Conservation (phyloP, 169 alveolate genomes). For the Theileria orientalis region DNA sequence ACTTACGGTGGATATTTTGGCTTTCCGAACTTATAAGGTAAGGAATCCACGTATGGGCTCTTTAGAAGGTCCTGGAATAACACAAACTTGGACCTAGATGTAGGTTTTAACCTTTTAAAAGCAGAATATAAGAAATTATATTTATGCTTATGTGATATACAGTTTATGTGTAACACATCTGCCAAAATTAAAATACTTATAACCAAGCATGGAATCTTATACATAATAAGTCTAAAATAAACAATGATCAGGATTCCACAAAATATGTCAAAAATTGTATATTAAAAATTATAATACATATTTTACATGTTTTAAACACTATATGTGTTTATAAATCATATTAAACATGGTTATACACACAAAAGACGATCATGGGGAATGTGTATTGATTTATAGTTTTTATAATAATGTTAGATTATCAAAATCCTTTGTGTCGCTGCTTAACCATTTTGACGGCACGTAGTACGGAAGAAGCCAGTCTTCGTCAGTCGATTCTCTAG, state of each 20-base stretch:
- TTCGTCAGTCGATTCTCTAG: conserved; percentile 31
- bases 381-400: background rate
- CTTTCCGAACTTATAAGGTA: background rate
- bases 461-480: conserved; percentile 64
- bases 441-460: conserved; percentile 63
- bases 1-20: conserved; percentile 56
- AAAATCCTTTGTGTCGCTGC: conserved; percentile 18
- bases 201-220: background rate
- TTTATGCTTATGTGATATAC: background rate
- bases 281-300: too few relatives aligned
- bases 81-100: conserved; percentile 1
- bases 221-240: too few relatives aligned
- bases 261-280: too few relatives aligned
- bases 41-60: background rate
- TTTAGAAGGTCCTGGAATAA: conserved; percentile 16
- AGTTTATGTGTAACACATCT: background rate
- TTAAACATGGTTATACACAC: background rate
- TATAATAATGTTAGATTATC: conserved; percentile 39
- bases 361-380: background rate
- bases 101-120: background rate
- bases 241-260: too few relatives aligned
- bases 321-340: too few relatives aligned
- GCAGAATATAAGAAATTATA: background rate
- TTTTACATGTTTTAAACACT: too few relatives aligned
- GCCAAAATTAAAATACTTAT: background rate